Percentiles rank a stretch among this genome's conserved stretches.
Evolutionary conservation across 1,284 basidiomycete genomes (phyloP).

Genomic region (Microbotryum lychnidis-dioicae): DNA sequence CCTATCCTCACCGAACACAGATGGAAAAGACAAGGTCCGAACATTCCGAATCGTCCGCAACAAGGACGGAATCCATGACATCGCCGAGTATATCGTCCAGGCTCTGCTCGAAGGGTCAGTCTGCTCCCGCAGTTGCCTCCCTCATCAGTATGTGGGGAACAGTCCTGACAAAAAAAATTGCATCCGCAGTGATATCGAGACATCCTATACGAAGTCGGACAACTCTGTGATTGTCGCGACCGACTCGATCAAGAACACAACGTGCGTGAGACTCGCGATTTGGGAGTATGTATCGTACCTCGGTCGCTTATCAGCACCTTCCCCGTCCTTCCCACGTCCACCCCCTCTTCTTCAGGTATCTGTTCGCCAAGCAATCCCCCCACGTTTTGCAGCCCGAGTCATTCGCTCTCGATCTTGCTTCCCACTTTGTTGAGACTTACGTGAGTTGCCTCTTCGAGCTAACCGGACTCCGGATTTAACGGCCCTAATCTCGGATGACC

Average conservation of each 20-base stretch:
- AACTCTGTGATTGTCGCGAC: constrained; percentile 79
- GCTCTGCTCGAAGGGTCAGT: constrained; percentile 62
- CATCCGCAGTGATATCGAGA: constrained; percentile 14
- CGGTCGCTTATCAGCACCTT: not conserved
- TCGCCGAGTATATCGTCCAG: constrained; percentile 73
- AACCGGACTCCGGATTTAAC: constrained; percentile 8
- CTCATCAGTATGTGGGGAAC: constrained; percentile 27
- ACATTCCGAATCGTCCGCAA: constrained; percentile 71
- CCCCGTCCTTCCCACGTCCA: not conserved
- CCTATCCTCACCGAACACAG: not conserved
- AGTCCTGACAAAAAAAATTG: not conserved
- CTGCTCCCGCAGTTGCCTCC: not conserved
- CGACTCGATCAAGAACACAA: constrained; percentile 81
- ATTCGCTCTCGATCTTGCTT: constrained; percentile 78
- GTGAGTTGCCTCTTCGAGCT: constrained; percentile 17
- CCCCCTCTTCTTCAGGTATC: constrained; percentile 41
- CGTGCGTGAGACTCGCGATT: not conserved
- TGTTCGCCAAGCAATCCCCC: constrained; percentile 77
- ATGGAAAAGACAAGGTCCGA: constrained; percentile 79
- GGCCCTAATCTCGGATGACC: not conserved
- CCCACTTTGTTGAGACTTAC: constrained; percentile 77
- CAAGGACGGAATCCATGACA: constrained; percentile 44
- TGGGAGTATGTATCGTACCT: not conserved
- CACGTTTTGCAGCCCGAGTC: constrained; percentile 71
- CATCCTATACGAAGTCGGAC: constrained; percentile 57